Base-by-base conservation (phyloP, 2,329 filamentous ascomycete species). In the Fusarium nematophilum region DNA sequence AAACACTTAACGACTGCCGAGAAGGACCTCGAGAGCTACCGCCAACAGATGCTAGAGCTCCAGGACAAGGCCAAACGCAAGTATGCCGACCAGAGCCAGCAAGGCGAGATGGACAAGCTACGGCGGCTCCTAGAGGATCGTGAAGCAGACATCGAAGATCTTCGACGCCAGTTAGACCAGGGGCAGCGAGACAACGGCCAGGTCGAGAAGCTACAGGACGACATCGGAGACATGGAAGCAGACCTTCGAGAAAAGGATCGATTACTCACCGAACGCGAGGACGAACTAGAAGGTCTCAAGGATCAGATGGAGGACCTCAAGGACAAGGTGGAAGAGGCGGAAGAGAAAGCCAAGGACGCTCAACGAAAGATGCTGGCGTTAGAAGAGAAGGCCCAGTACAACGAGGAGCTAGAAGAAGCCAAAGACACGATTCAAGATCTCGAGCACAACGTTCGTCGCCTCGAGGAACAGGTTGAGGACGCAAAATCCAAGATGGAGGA, bases 1-100 rank as follows among this genome's bases (percentile, higher is more conserved):
- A 98, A 97, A 73, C 89, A 90, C 33, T 81, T 99, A 9, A 86
- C 86, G 15, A 85, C 87, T 17, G 93, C 94, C 4, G 93, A 98
- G 78, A 89, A 88, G 63, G 92, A 97, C 57, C 83, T 98, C 3
- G 93, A 97, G 71, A 83, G 84, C 54, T 97, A 96, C 73, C 87
- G 90, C 48, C 83, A 90, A 67, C 91, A 97, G 72, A 87, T 97
- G 63, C 78, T 89, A 51, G 91, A 96, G 60, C 86, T 96, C 57
- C 90, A 93, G 60, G 90, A 96, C 57, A 91, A 90, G 69, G 84
- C 92, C 48, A 92, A 92, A 75, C 86, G 86, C 68, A 90, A 90
- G 68, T 88, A 92, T 61, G 85, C 85, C 9, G 88, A 93, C 67
- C 87, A 92, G 62, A 86, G 82, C 54, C 83, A 92, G 64, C 87